Conservation (phyloP, 768 basidiomycete genomes). For the Candolleomyces aberdarensis region DNA sequence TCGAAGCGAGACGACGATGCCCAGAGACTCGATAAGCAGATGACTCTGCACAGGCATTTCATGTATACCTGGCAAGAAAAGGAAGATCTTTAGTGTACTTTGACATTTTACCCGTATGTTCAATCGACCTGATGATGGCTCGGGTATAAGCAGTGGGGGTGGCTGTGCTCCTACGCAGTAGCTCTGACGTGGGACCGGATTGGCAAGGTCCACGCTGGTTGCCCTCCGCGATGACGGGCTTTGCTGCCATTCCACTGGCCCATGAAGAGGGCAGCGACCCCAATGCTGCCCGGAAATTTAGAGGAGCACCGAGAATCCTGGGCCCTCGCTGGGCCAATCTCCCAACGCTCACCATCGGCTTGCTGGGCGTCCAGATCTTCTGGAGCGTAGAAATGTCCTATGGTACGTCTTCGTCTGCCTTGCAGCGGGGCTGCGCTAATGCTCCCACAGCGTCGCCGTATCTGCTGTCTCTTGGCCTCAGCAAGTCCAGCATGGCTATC, state of each 20-base stretch:
- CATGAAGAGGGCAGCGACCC: slow-evolving; percentile 36
- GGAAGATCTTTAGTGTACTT: too few relatives aligned
- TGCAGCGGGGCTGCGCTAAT: neutral
- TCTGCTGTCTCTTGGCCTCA: slow-evolving; percentile 81
- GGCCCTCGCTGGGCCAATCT: slow-evolving; percentile 69
- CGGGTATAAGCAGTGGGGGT: neutral
- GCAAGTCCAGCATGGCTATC: slow-evolving; percentile 82
- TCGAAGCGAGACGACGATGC: too few relatives aligned
- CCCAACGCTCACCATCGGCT: slow-evolving; percentile 70
- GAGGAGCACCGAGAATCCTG: slow-evolving; percentile 54
- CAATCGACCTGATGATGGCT: too few relatives aligned
- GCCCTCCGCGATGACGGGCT: slow-evolving; percentile 45
- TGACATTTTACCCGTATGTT: too few relatives aligned
- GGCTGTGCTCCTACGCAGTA: neutral
- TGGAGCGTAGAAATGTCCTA: slow-evolving; percentile 98
- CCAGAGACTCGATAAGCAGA: too few relatives aligned
- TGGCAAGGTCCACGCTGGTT: neutral
- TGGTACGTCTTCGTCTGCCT: slow-evolving; percentile 35
- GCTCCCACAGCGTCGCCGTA: slow-evolving; percentile 66
- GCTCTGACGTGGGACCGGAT: neutral
- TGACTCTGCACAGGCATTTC: too few relatives aligned
- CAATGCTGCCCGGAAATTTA: slow-evolving; percentile 31
- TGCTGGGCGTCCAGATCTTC: slow-evolving; percentile 83
- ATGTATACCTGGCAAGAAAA: too few relatives aligned
- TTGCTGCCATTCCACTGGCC: slow-evolving; percentile 42